Evolutionary conservation across 768 basidiomycete species (phyloP).

Genomic region (Amanita molliuscula): DNA sequence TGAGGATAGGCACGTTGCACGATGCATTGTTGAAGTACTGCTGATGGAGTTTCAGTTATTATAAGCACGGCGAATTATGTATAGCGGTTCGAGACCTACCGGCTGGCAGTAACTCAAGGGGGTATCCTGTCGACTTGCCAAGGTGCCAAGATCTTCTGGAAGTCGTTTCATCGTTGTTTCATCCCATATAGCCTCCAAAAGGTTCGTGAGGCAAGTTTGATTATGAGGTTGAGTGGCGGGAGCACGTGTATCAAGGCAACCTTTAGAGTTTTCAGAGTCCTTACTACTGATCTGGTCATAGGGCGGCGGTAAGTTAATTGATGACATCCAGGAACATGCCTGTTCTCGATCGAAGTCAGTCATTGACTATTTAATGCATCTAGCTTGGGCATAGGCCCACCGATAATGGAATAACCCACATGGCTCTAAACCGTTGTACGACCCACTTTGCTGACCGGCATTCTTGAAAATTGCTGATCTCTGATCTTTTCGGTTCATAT

Average conservation of each 20-base stretch:
- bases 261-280: not conserved
- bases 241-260: not conserved
- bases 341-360: not conserved
- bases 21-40: not conserved
- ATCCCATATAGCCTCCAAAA: not conserved
- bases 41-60: not conserved
- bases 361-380: not conserved
- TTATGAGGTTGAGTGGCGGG: not conserved
- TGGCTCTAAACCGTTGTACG: not conserved
- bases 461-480: too few relatives aligned
- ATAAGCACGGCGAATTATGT: not conserved
- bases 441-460: too few relatives aligned
- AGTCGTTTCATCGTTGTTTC: not conserved
- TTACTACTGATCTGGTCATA: not conserved
- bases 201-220: not conserved
- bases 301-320: not conserved
- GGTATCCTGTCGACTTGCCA: not conserved
- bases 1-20: not conserved
- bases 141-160: not conserved
- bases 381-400: not conserved
- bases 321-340: not conserved
- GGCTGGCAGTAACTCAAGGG: not conserved
- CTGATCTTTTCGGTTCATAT: too few relatives aligned
- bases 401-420: not conserved
- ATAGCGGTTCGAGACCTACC: not conserved